These are phyloP conservation scores for Vitis labrusca DNA, from an alignment of 164 flowering plant species.

Conservation along the genomic window DNA sequence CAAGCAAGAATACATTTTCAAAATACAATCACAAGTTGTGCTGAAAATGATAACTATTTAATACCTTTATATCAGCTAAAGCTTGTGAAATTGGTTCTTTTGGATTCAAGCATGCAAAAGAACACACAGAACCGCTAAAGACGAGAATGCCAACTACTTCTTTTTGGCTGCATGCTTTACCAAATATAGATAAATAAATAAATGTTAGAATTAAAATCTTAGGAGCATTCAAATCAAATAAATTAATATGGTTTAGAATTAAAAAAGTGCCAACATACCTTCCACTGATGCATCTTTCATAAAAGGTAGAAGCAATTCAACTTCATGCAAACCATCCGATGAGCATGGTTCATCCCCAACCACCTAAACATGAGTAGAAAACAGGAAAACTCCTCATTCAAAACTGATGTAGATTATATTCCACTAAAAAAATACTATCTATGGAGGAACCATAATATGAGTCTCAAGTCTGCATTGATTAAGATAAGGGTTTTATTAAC, in stretches of 20 bases:
- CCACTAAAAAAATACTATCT: too few species aligned
- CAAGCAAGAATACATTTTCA: too few species aligned
- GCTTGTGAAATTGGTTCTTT: conserved; percentile 83
- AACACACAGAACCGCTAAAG: conserved; percentile 63
- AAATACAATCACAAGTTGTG: not conserved
- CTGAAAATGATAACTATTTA: not conserved
- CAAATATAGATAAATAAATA: not conserved
- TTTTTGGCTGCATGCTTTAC: conserved; percentile 69
- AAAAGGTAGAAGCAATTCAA: conserved; percentile 82
- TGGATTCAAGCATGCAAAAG: conserved; percentile 67
- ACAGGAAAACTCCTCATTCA: not conserved
- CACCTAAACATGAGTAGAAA: conserved; percentile 36
- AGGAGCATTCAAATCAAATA: not conserved
- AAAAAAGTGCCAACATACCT: conserved; percentile 38
- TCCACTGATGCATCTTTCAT: conserved; percentile 46
- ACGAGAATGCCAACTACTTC: conserved; percentile 61
- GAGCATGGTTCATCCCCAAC: conserved; percentile 45
- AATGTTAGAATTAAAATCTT: not conserved
- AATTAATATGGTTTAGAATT: not conserved
- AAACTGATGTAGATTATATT: not conserved
- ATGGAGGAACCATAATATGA: too few species aligned
- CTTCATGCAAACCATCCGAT: conserved; percentile 64
- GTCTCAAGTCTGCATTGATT: not conserved
- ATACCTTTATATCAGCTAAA: conserved; percentile 82
- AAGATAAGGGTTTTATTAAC: not conserved